Evolutionary conservation across 2,329 filamentous ascomycete species (phyloP), one percentile per base, ranked within the genome.

Genomic region (Monosporascus sp.): DNA sequence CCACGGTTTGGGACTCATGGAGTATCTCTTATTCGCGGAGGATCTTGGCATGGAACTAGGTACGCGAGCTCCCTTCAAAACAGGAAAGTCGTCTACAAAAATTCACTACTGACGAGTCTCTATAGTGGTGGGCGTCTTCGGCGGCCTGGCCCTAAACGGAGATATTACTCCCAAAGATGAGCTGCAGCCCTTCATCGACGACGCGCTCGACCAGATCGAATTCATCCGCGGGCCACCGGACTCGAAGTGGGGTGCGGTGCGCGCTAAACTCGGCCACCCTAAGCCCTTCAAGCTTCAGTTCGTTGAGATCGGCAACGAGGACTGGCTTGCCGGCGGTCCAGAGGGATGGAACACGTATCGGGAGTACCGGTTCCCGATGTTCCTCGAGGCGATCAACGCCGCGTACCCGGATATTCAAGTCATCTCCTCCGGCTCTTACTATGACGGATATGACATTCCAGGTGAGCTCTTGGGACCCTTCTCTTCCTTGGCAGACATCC

Each of bases 241-340:
- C 46, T 81, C 81, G 1, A 75, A 74, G 24, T 86, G 80, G 73
- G 84, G 85, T 16, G 73, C 77, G 4, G 68, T 77, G 7, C 81
- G 85, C 19, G 83, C 82, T 7, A 69, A 77, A 44, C 73, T 85
- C 2, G 85, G 85, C 3, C 80, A 86, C 60, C 76, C 82, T 0
- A 74, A 83, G 54, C 85, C 85, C 0, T 88, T 82, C 70, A 71
- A 66, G 31, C 73, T 88, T 48, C 72, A 78, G 11, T 85, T 80
- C 59, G 81, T 88, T 52, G 85, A 88, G 67, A 70, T 88, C 44
- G 85, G 86, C 54, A 88, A 88, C 64, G 85, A 88, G 64, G 85
- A 88, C 60, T 81, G 80, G 73, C 76, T 86, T 4, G 76, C 74
- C 26, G 75, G 75, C 3, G 78, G 76, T 5, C 71, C 75, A 2